Evolutionary conservation across 2,329 filamentous ascomycete species (phyloP).

Genomic region (Colletotrichum falcatum): DNA sequence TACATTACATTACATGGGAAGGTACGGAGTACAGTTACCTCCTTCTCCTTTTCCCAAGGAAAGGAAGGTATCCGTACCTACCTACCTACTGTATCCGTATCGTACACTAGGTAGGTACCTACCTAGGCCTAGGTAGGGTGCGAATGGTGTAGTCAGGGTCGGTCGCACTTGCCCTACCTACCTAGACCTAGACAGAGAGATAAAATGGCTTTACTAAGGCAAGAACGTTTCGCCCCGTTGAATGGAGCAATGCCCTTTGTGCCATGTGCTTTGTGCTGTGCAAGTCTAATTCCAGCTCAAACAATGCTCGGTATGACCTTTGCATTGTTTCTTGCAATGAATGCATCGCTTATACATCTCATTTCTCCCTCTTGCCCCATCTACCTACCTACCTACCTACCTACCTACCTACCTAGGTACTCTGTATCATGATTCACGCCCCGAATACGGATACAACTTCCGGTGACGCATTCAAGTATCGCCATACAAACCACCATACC

Average conservation of each 20-base stretch:
- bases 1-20: too few species aligned
- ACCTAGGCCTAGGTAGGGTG: too few species aligned
- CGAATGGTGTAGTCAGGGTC: too few species aligned
- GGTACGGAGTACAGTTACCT: too few species aligned
- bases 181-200: not conserved
- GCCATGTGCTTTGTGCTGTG: conserved; percentile 11
- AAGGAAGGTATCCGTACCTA: too few species aligned
- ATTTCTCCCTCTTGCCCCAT: not conserved
- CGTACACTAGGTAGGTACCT: too few species aligned
- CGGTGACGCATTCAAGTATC: not conserved
- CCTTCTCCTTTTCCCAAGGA: too few species aligned
- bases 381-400: not conserved
- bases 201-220: not conserved
- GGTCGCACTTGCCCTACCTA: not conserved
- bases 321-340: not conserved
- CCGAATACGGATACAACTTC: not conserved
- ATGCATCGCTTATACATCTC: not conserved
- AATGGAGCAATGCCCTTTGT: conserved; percentile 5
- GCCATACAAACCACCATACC: not conserved
- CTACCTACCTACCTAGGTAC: not conserved
- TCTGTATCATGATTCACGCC: not conserved
- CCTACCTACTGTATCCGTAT: too few species aligned
- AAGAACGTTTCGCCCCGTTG: conserved; percentile 12
- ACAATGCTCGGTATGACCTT: conserved; percentile 5
- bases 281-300: conserved; percentile 4